phyloP scores from a whole-genome alignment of 1,284 basidiomycete species.

The Golubevia sp. region DNA sequence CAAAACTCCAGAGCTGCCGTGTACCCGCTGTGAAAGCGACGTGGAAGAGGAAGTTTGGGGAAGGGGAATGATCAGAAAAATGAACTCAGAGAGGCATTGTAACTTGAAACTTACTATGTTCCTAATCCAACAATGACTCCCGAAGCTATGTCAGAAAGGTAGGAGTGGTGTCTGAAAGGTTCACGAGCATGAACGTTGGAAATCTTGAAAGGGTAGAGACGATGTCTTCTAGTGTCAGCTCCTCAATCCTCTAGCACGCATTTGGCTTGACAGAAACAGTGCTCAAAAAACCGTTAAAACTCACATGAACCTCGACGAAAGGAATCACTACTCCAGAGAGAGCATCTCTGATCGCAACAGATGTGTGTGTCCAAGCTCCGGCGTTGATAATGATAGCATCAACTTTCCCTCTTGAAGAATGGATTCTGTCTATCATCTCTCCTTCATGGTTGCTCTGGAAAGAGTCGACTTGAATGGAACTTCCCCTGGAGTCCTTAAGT shows the following conservation, averaged over 20 bases:
- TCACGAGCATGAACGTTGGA: constrained; percentile 61
- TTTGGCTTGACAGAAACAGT: neutral
- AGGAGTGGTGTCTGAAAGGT: constrained; percentile 60
- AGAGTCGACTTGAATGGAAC: constrained; percentile 7
- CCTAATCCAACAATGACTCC: constrained; percentile 54
- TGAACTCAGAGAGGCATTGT: no score
- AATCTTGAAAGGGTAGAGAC: constrained; percentile 19
- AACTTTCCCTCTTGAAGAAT: constrained; percentile 16
- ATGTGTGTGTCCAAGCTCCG: constrained; percentile 59
- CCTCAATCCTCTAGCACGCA: neutral
- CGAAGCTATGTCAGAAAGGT: constrained; percentile 56
- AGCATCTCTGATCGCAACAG: constrained; percentile 59
- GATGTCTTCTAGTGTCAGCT: neutral
- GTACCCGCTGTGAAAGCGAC: no score
- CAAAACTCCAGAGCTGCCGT: no score
- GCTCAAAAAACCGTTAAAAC: neutral
- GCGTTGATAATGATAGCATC: constrained; percentile 56
- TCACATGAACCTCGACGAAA: constrained; percentile 61
- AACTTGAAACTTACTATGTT: no score
- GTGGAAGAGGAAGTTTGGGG: no score
- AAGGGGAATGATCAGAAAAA: no score
- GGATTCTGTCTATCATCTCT: constrained; percentile 59
- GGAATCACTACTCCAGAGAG: constrained; percentile 49
- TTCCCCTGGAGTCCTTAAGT: no score
- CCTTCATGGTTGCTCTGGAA: constrained; percentile 62